Evolutionary conservation across 1,284 basidiomycete species (phyloP).

Genomic region (Trametes versicolor): DNA sequence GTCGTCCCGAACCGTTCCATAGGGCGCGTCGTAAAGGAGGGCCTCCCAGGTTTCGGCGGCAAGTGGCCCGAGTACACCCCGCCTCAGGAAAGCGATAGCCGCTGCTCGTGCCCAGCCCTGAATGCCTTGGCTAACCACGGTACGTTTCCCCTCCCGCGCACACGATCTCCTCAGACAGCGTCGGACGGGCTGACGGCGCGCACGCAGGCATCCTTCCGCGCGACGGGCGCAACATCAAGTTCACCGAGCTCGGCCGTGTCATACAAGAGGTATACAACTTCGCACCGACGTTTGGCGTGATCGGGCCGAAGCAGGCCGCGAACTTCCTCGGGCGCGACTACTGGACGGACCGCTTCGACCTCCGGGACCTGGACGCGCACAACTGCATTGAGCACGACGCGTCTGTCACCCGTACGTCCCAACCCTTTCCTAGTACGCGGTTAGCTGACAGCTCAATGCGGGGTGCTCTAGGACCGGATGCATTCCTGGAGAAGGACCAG

Average conservation of each 20-base stretch:
- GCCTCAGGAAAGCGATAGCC: constrained; percentile 68
- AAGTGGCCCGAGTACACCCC: constrained; percentile 74
- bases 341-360: constrained; percentile 64
- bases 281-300: constrained; percentile 69
- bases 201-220: constrained; percentile 70
- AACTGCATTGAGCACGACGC: constrained; percentile 85
- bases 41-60: constrained; percentile 68
- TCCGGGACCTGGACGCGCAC: constrained; percentile 72
- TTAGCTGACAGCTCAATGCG: neutral
- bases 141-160: constrained; percentile 43
- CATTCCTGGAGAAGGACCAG: constrained; percentile 60
- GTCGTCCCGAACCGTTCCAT: constrained; percentile 58
- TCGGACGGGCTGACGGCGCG: neutral
- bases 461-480: constrained; percentile 64
- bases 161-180: too few species aligned
- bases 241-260: constrained; percentile 60
- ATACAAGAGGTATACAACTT: constrained; percentile 75
- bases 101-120: constrained; percentile 74
- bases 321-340: constrained; percentile 65
- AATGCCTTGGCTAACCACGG: constrained; percentile 84
- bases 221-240: constrained; percentile 72
- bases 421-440: neutral
- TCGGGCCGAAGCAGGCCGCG: constrained; percentile 68
- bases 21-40: constrained; percentile 64
- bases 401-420: constrained; percentile 67